A percentile compares a stretch with the other conserved stretches of the same genome.
Evolutionary conservation across 768 basidiomycete genomes (phyloP).

Genomic region (Leccinum ochraceum): DNA sequence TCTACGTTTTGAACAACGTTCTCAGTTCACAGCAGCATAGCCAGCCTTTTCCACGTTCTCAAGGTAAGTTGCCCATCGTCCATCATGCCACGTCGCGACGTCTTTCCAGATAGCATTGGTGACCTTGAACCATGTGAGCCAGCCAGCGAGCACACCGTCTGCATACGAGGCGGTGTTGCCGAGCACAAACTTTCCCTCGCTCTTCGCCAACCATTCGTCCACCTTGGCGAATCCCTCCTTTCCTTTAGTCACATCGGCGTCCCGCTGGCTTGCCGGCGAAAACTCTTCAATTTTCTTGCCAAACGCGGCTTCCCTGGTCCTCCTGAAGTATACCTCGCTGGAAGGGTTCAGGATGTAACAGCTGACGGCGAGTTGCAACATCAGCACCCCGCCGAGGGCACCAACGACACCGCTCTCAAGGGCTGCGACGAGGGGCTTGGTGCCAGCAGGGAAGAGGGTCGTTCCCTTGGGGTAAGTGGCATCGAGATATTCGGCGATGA

Average conservation of each 20-base stretch:
- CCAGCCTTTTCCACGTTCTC: conserved; percentile 30
- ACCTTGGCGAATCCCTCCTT: conserved; percentile 29
- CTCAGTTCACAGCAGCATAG: conserved; percentile 29
- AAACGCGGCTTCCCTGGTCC: conserved; percentile 33
- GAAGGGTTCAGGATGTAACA: conserved; percentile 23
- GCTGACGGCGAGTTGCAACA: conserved; percentile 17
- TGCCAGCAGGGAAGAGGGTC: conserved; percentile 42
- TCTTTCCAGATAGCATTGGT: conserved; percentile 36
- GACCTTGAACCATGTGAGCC: conserved; percentile 37
- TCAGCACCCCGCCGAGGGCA: conserved; percentile 14
- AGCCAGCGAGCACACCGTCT: conserved; percentile 36
- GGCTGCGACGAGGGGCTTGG: conserved; percentile 40
- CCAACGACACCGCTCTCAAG: conserved; percentile 30
- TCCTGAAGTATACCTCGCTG: conserved; percentile 36
- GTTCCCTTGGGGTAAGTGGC: conserved; percentile 37
- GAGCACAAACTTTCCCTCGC: conserved; percentile 34
- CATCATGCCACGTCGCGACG: conserved; percentile 38
- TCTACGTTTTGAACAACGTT: background rate
- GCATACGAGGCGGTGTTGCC: conserved; percentile 37
- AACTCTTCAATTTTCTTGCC: conserved; percentile 40
- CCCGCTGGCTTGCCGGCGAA: conserved; percentile 31
- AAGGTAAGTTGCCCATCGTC: conserved; percentile 39
- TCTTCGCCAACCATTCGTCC: conserved; percentile 33
- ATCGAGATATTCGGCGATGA: conserved; percentile 53
- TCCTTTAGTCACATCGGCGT: conserved; percentile 29